Evolutionary conservation across 768 basidiomycete species (phyloP).

Genomic region (Gloeopeniophorella convolvens): DNA sequence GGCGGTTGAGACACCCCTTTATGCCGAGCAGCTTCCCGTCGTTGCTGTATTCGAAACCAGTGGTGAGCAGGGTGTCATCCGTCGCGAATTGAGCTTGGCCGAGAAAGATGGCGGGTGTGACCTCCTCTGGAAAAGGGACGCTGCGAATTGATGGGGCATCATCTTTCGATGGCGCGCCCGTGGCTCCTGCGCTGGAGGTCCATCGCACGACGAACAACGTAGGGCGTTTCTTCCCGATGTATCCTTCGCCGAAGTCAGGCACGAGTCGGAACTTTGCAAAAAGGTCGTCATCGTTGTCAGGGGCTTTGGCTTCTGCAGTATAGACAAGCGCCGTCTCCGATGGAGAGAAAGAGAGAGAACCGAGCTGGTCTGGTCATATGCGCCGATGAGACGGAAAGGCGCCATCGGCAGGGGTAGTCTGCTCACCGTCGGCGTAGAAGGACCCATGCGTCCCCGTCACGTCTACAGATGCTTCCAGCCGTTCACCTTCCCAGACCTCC

Average conservation of each 20-base stretch:
- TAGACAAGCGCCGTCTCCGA: slow-evolving; percentile 19
- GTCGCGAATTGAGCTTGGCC: slow-evolving; percentile 17
- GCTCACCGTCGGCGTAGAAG: slow-evolving; percentile 26
- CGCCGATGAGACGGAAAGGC: too few species aligned
- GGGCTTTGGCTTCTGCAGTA: slow-evolving; percentile 18
- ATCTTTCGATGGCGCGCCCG: not conserved
- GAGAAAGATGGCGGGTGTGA: slow-evolving; percentile 2
- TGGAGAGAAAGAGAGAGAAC: slow-evolving; percentile 16
- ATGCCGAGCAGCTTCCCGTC: slow-evolving; percentile 29
- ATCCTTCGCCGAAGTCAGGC: slow-evolving; percentile 18
- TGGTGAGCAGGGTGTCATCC: slow-evolving; percentile 23
- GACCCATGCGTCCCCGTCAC: slow-evolving; percentile 24
- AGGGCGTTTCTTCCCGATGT: slow-evolving; percentile 14
- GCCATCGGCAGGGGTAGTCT: too few species aligned
- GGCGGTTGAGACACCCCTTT: slow-evolving; percentile 28
- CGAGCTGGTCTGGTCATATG: slow-evolving; percentile 16
- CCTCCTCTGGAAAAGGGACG: not conserved
- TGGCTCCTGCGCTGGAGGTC: not conserved
- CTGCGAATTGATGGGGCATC: not conserved
- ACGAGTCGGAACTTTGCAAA: slow-evolving; percentile 16
- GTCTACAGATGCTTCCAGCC: slow-evolving; percentile 7
- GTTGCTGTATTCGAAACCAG: slow-evolving; percentile 23
- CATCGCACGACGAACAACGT: slow-evolving; percentile 13
- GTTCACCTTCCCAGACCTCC: slow-evolving; percentile 27
- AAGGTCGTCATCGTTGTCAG: slow-evolving; percentile 11